Base-by-base conservation (phyloP, 345 rosid genomes). In the Populus tremula region DNA sequence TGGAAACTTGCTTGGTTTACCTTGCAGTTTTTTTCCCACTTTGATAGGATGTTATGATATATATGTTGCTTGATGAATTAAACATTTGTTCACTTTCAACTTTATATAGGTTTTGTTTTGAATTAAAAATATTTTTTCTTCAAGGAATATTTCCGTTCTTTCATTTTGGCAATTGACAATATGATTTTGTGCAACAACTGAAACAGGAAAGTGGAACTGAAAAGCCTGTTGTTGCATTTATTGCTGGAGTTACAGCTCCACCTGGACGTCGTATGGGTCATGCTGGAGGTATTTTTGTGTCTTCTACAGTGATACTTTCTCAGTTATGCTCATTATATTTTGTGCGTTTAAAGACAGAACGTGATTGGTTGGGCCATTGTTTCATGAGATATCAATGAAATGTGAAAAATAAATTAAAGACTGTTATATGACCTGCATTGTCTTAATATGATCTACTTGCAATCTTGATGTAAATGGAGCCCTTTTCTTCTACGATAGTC, bases 261-360 rank as follows among this genome's bases (percentile, higher is more conserved):
- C 98, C 98, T 5, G 97, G 98, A 36, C 98, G 99, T 41, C 92
- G 99, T 25, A 95, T 95, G 99, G 99, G 99, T 72, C 99, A 95
- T 75, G 99, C 99, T 12, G 99, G 99, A 89, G 99, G 99, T 93
- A 90, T 18, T 21, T 1, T 33, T 23, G n/a, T 41, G 45, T 38
- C 16, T 27, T 61, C 23, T 21, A 25, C 29, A 67, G 9, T 33
- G 38, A 67, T 67, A 29, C 27, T 50, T 64, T 16, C 5, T 4
- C 11, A 63, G 67, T 59, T 74, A 11, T 67, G n/a, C 47, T 27
- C 21, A 20, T 59, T 64, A 50, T 33, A 59, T 39, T 38, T 6
- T 10, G 23, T 62, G 23, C 38, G 0, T 31, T 6, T 70, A 14
- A 8, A 18, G 10, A 1, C 33, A 36, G 20, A 12, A 31, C 3